Base-by-base conservation (phyloP, 75 land plant species). In the Cupressus sempervirens region DNA sequence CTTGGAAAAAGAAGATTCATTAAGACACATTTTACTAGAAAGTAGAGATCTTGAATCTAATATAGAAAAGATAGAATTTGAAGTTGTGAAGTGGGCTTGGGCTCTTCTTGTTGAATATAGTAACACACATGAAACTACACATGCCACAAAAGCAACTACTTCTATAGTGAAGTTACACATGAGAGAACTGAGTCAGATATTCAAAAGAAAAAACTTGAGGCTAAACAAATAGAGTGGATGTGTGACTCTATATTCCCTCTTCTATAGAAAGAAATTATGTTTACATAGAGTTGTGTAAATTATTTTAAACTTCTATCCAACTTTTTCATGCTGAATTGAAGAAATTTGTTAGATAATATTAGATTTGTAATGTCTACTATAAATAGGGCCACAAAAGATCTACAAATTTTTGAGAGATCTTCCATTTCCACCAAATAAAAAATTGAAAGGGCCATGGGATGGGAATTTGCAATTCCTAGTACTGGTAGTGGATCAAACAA, bases 371-470 rank as follows among this genome's bases (percentile, higher is more conserved):
- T 90, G n/a, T 84, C 97, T 52, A 85, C 88, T 36, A 86, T 95
- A 77, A 86, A 92, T 67, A 90, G 89, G 82, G 91, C 92, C 40
- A 68, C 91, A 11, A 96, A 97, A 58, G 85, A 91, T 79, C 86
- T 97, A 52, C 92, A 93, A 88, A 84, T 84, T 65, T 90, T 91
- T 89, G 99, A 97, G 87, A 84, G 86, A 58, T 86, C 92, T 81
- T 92, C 95, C 58, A 38, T 86, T 16, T 88, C 93, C 74, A 96
- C 91, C 32, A 98, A 95, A 92, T 98, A 92, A 76, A 96, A 97
- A 87, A 95, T 97, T 88, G 99, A 97, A 84, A 93, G 98, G 90
- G 94, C 98, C 7, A 96, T 97, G 98, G 91, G 92, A 34, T 97
- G 98, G 98, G 98, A 96, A 68, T 95, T 97, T 93, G 94, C 92